These are phyloP conservation scores for Chionographis japonica DNA, from an alignment of 106 monocot genomes.

Conservation along the genomic window DNA sequence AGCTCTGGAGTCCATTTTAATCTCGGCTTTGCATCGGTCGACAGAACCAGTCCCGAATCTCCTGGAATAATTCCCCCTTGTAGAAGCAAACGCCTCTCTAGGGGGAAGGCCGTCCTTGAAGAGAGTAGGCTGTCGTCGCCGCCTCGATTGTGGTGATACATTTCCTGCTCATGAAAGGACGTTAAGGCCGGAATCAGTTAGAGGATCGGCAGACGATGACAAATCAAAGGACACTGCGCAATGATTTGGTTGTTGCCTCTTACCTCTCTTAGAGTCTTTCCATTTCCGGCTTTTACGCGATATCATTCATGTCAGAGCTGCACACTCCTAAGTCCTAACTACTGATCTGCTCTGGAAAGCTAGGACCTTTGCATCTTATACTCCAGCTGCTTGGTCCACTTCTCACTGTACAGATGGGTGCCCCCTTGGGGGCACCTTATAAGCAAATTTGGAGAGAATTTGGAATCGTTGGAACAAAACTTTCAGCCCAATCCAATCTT, in stretches of 20 bases:
- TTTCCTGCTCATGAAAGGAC: slow-evolving; percentile 26
- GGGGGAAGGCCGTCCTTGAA: slow-evolving; percentile 29
- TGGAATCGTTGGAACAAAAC: slow-evolving; percentile 23
- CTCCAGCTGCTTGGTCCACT: slow-evolving; percentile 7
- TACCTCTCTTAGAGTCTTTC: slow-evolving; percentile 1
- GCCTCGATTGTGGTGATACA: slow-evolving; percentile 42
- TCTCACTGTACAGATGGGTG: neutral
- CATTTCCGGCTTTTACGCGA: neutral
- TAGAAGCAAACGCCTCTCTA: slow-evolving; percentile 45
- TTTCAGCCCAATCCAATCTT: slow-evolving; percentile 19
- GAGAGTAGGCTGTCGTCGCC: slow-evolving; percentile 36
- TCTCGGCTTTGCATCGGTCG: slow-evolving; percentile 72
- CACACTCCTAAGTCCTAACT: neutral
- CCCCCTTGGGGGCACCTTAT: slow-evolving; percentile 10
- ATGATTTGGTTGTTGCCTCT: neutral
- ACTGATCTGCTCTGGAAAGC: neutral
- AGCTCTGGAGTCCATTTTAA: slow-evolving; percentile 69
- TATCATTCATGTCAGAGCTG: slow-evolving; percentile 6
- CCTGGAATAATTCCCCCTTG: slow-evolving; percentile 31
- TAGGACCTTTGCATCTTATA: neutral
- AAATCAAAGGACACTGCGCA: neutral
- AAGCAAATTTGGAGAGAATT: slow-evolving; percentile 16
- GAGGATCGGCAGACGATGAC: neutral
- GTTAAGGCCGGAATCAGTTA: neutral
- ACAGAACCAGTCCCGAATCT: slow-evolving; percentile 71